Conservation (phyloP, 345 rosid genomes). For the Hibiscus syriacus region DNA sequence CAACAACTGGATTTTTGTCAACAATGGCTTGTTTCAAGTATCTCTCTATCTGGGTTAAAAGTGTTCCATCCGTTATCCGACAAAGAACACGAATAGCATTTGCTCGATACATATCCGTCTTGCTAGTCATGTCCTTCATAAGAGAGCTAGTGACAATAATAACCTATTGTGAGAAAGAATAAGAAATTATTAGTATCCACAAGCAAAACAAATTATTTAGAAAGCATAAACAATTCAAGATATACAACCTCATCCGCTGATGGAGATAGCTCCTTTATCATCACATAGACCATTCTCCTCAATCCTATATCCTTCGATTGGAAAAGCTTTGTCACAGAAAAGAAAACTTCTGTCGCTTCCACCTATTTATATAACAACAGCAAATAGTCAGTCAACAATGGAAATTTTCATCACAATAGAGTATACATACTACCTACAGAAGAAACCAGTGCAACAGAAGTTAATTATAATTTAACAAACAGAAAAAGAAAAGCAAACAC, state of each 20-base stretch:
- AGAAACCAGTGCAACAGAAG: neutral
- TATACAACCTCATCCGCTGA: constrained; percentile 65
- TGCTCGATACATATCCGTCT: too few relatives aligned
- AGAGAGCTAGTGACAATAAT: too few relatives aligned
- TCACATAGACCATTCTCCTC: neutral
- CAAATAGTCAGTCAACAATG: constrained; percentile 3
- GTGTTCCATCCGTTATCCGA: too few relatives aligned
- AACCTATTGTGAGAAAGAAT: too few relatives aligned
- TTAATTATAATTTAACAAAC: neutral
- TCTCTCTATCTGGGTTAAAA: constrained; percentile 86
- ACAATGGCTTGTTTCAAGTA: constrained; percentile 98
- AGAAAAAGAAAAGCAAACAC: neutral
- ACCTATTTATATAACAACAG: neutral
- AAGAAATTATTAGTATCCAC: too few relatives aligned
- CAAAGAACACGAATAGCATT: too few relatives aligned
- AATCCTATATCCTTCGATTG: neutral
- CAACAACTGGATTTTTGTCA: constrained; percentile 95
- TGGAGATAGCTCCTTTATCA: neutral
- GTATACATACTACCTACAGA: neutral
- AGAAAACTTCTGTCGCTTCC: neutral
- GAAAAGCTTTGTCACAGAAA: neutral
- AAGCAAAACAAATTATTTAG: too few relatives aligned
- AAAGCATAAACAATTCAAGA: neutral
- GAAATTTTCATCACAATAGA: neutral
- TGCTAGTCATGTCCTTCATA: too few relatives aligned